Percentiles rank a stretch among this genome's conserved stretches.
Evolutionary conservation across 805 yeast genomes (phyloP).

Genomic region (Isabelozyma gotoi): DNA sequence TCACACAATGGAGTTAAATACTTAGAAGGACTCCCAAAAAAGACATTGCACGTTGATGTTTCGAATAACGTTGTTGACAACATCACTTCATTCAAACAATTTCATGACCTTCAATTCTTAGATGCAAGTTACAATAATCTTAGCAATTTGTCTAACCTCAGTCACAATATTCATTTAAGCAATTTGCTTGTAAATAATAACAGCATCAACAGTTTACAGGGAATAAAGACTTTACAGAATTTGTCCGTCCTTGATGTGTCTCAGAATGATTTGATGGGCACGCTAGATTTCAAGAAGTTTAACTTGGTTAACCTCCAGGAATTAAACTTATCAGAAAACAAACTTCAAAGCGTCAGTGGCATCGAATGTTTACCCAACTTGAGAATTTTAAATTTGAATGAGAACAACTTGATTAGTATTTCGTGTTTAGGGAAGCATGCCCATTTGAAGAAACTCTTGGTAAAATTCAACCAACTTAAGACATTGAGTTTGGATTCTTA

Average conservation of each 20-base stretch:
- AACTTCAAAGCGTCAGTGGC: conserved; percentile 29
- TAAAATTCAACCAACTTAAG: conserved; percentile 38
- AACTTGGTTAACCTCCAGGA: conserved; percentile 43
- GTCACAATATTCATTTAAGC: conserved; percentile 40
- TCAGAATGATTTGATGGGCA: conserved; percentile 39
- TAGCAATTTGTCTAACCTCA: conserved; percentile 34
- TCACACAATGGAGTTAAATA: conserved; percentile 42
- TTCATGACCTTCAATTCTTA: conserved; percentile 42
- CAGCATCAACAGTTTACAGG: conserved; percentile 31
- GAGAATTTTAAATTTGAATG: conserved; percentile 40
- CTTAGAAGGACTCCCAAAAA: conserved; percentile 46
- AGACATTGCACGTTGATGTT: conserved; percentile 37
- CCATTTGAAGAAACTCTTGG: conserved; percentile 34
- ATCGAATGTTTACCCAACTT: conserved; percentile 35
- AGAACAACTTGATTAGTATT: conserved; percentile 31
- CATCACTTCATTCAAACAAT: conserved; percentile 40
- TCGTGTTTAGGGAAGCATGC: conserved; percentile 19
- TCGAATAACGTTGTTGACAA: conserved; percentile 38
- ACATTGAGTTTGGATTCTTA: conserved; percentile 29
- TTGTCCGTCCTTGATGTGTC: conserved; percentile 41
- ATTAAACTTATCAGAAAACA: conserved; percentile 43
- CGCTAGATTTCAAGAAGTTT: conserved; percentile 32
- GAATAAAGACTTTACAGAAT: conserved; percentile 37
- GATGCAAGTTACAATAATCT: conserved; percentile 40
- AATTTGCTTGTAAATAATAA: conserved; percentile 40